Base-by-base conservation (phyloP, 1,284 basidiomycete genomes). In the Heterobasidion parviporum region DNA sequence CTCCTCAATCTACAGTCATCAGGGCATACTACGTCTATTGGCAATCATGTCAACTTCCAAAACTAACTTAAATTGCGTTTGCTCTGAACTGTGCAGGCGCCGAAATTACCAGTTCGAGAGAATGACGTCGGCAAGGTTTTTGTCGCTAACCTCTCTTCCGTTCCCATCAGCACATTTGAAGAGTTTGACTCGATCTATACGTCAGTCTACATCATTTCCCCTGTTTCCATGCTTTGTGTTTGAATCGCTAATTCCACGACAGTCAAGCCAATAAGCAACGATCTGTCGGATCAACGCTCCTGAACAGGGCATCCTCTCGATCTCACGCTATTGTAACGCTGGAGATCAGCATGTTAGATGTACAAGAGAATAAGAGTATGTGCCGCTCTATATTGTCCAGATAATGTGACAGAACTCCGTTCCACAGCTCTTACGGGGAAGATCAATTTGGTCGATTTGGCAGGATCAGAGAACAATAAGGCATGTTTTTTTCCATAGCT, bases 381-480 rank as follows among this genome's bases (percentile, higher is more conserved):
- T 65, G 16, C 35, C 32, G 26, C 26, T 1, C 26, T 26, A 26
- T 26, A 52, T 62, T 49, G 45, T 33, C 50, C 9, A 44, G 8
- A 8, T 33, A 9, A 36, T 44, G 6, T 52, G 15, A 52, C 51
- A 15, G 3, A 18, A 4, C 16, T 14, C 18, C 34, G 26, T 45
- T 48, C 12, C 16, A 53, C 57, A 85, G 82, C 77, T 48, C 67
- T 83, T 49, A 78, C 75, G 0, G 89, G 90, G 5, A 91, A 89
- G 67, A 83, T 93, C 59, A 90, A 91, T 60, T 77, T 93, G 3
- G 88, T 92, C 10, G 91, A 94, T 69, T 76, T 94, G 15, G 91
- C 92, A 12, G 92, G 91, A 10, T 90, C 87, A 0, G 91, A 94
- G 72, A 92, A 92, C 64, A 93, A 92, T 68, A 93, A 91, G 68